Percentiles rank a stretch among this genome's conserved stretches.
These are phyloP conservation scores for Akanthomyces uredinophilus DNA, from an alignment of 2,329 filamentous ascomycete species.

Conservation along the genomic window DNA sequence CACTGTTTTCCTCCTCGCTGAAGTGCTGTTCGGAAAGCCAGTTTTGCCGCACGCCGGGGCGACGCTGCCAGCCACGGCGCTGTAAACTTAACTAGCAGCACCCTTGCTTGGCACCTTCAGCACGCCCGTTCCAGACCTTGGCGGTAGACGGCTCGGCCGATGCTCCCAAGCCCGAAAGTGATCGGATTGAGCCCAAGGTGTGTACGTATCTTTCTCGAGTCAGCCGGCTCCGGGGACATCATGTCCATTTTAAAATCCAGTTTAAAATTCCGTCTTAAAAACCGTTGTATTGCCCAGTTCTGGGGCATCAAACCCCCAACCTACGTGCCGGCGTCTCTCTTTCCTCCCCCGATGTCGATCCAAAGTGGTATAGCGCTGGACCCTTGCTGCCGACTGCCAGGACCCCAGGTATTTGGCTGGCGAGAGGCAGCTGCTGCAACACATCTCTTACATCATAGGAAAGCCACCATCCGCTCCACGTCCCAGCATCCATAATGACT, in stretches of 20 bases:
- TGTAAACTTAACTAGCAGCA: too few species aligned
- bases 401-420: background rate
- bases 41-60: constrained; percentile 31
- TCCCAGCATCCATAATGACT: constrained; percentile 23
- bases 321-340: background rate
- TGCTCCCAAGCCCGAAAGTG: background rate
- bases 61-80: too few species aligned
- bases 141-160: too few species aligned
- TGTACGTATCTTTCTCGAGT: background rate
- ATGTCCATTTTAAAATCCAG: background rate
- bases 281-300: background rate
- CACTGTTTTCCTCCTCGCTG: background rate
- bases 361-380: background rate
- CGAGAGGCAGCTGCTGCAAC: constrained; percentile 1
- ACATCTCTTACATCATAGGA: constrained; percentile 15
- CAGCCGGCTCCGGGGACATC: background rate
- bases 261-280: background rate
- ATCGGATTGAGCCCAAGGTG: background rate
- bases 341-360: background rate
- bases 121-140: too few species aligned
- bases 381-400: background rate
- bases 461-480: background rate
- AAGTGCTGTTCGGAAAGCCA: constrained; percentile 21
- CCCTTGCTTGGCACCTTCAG: too few species aligned
- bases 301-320: background rate